Base-by-base conservation (phyloP, 176 grass and related monocot species). In the Cenchrus purpureus region DNA sequence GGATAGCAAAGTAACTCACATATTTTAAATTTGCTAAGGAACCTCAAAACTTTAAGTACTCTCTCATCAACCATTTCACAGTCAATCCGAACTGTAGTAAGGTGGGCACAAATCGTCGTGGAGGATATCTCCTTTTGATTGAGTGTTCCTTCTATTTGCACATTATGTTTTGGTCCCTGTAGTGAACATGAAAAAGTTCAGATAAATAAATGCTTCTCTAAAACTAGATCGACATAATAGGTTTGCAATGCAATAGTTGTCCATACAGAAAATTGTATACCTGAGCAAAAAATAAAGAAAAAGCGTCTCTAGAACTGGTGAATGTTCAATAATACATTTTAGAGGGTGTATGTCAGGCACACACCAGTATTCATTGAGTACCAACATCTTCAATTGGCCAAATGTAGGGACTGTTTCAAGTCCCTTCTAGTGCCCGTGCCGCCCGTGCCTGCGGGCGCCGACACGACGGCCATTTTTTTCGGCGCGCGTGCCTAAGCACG, bases 221-320 rank as follows among this genome's bases (percentile, higher is more conserved):
- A 73, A 9, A 11, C 16, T 73, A 6, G 53, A 50, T 28, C 0
- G 29, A 52, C 46, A 72, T 0, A 52, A 7, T 31, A 9, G 12
- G 31, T 53, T 6, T 4, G 53, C 0, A 1, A 73, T 73, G 12
- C 25, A 52, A 1, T 0, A 16, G 48, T 53, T 73, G 2, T 25
- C 12, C n/a, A 4, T 73, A 31, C 6, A 17, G 13, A 34, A 74
- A 31, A 25, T 13, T 1, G 48, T 52, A 55, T 84, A 84, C 72
- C 60, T 66, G 6, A 15, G 3, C 56, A 66, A 28, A 74, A 7
- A 76, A 32, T 28, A 11, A 76, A 14, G 4, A 12, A 0, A 2
- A 53, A 84, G 34, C n/a, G 29, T 16, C 71, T 76, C 82, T 17
- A 76, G 34, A 76, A 84, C n/a, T 12, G 60, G 82, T 43, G 82